A percentile compares a stretch with the other conserved stretches of the same genome.
These are phyloP conservation scores for Paramecium biaurelia DNA, from an alignment of 73 alveolate species.

Conservation along the genomic window DNA sequence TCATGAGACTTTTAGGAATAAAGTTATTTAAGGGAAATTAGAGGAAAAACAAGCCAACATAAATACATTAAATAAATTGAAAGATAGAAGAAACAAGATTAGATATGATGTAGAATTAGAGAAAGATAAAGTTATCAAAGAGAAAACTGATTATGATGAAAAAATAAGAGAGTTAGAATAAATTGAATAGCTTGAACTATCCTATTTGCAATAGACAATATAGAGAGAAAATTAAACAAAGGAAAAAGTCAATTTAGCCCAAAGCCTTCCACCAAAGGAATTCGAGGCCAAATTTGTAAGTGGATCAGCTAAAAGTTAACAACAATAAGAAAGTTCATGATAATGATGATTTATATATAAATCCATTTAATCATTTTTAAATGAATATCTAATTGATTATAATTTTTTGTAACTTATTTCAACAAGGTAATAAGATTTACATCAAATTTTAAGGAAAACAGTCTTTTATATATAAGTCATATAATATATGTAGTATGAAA, in stretches of 20 bases:
- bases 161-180: neutral
- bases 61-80: neutral
- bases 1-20: slow-evolving; percentile 11
- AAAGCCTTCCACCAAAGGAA: slow-evolving; percentile 23
- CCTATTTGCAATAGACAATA: neutral
- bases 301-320: neutral
- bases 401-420: neutral
- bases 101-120: neutral
- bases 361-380: neutral
- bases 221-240: slow-evolving; percentile 9
- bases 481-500: neutral
- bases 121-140: neutral
- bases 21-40: neutral
- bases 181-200: neutral
- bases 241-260: neutral
- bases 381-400: neutral
- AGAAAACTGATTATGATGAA: neutral
- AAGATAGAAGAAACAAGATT: neutral
- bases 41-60: neutral
- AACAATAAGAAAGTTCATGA: neutral
- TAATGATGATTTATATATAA: neutral
- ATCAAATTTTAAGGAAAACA: neutral
- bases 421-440: neutral
- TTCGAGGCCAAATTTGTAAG: neutral
- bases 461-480: too few relatives aligned